These are phyloP conservation scores for Zarea fungicola DNA, from an alignment of 2,329 filamentous ascomycete genomes.

Conservation along the genomic window DNA sequence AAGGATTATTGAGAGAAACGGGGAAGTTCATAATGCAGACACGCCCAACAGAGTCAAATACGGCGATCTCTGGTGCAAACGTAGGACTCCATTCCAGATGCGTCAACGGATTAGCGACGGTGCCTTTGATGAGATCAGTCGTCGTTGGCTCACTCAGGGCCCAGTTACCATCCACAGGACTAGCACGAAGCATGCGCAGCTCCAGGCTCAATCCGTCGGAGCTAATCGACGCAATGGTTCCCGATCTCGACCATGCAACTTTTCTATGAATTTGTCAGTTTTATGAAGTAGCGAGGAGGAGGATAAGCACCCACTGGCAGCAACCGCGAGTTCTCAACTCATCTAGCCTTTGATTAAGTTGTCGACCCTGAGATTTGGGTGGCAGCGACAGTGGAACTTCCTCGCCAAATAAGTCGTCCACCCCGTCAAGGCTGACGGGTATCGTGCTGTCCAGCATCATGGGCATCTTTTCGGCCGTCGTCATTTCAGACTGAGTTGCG, in stretches of 20 bases:
- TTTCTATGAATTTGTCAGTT: constrained; percentile 45
- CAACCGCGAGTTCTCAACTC: constrained; percentile 71
- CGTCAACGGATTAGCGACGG: constrained; percentile 62
- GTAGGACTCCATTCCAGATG: constrained; percentile 78
- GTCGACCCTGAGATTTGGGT: constrained; percentile 44
- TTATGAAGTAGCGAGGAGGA: neutral
- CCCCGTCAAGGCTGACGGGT: constrained; percentile 51
- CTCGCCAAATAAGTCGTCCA: constrained; percentile 73
- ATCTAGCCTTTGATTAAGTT: constrained; percentile 67
- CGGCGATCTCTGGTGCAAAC: constrained; percentile 71
- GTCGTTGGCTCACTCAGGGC: constrained; percentile 66
- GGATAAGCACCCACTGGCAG: constrained; percentile 62
- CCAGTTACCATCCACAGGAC: constrained; percentile 68
- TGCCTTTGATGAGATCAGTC: constrained; percentile 54
- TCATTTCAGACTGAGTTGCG: constrained; percentile 22
- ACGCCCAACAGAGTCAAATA: constrained; percentile 74
- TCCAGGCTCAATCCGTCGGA: constrained; percentile 65
- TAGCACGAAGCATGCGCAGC: constrained; percentile 66
- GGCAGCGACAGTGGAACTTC: constrained; percentile 54
- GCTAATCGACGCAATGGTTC: constrained; percentile 77
- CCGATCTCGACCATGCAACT: constrained; percentile 82
- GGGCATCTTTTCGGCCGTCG: constrained; percentile 35
- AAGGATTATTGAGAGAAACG: constrained; percentile 68
- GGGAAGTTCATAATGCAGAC: constrained; percentile 69
- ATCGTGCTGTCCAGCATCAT: constrained; percentile 39